These are phyloP conservation scores for Berberis thunbergii DNA, from an alignment of 164 flowering plant species.

Conservation along the genomic window DNA sequence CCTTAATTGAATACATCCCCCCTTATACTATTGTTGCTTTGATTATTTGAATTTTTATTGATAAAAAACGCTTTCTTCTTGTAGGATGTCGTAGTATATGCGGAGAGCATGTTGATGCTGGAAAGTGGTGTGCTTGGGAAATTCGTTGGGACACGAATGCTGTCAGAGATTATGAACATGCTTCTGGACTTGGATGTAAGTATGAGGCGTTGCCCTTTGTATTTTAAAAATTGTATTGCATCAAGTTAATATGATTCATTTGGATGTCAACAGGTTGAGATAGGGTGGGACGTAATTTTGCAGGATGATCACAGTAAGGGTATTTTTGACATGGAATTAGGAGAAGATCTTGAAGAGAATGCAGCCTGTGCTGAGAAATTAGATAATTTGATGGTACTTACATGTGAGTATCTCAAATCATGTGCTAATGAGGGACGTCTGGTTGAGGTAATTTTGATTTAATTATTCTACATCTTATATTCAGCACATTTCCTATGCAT, in stretches of 20 bases:
- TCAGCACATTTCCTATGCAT: too few relatives aligned
- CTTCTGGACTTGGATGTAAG: constrained; percentile 89
- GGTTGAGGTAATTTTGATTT: constrained; percentile 34
- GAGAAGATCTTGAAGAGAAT: constrained; percentile 47
- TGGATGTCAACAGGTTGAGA: constrained; percentile 50
- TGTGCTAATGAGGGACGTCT: constrained; percentile 52
- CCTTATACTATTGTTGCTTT: too few relatives aligned
- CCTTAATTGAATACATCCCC: too few relatives aligned
- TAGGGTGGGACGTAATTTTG: constrained; percentile 67
- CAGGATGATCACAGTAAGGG: constrained; percentile 63
- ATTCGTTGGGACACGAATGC: constrained; percentile 46
- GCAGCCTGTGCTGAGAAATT: constrained; percentile 49
- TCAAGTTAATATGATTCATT: not conserved
- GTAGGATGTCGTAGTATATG: constrained; percentile 46
- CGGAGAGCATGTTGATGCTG: constrained; percentile 81
- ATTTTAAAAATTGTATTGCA: not conserved
- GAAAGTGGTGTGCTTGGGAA: constrained; percentile 67
- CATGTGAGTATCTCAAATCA: constrained; percentile 68
- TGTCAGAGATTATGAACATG: constrained; percentile 48
- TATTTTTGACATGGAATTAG: constrained; percentile 74
- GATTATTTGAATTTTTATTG: not conserved
- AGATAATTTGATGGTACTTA: constrained; percentile 64
- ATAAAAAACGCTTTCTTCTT: constrained; percentile 6
- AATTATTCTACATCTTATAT: too few relatives aligned
- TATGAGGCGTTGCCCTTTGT: not conserved